These are phyloP conservation scores for Emmonsiellopsis sp. DNA, from an alignment of 2,329 filamentous ascomycete species.

Conservation along the genomic window DNA sequence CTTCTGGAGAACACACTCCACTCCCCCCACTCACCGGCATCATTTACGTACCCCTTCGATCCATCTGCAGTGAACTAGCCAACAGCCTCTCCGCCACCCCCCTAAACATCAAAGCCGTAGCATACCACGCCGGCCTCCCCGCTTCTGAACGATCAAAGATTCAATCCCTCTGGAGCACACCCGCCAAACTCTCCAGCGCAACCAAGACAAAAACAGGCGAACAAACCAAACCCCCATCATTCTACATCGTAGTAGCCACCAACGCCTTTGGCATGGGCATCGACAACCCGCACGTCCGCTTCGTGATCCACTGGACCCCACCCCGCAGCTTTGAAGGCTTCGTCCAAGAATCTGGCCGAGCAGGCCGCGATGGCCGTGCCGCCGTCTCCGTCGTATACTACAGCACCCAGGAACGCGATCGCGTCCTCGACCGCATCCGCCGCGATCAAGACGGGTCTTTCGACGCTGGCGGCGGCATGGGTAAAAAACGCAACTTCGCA, in stretches of 20 bases:
- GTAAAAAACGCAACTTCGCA: conserved; percentile 36
- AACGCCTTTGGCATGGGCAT: conserved; percentile 98
- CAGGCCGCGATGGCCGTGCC: conserved; percentile 76
- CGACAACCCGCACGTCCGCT: conserved; percentile 88
- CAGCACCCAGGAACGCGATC: conserved; percentile 74
- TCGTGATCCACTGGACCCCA: conserved; percentile 89
- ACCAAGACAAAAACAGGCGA: conserved; percentile 10
- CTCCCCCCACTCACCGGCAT: conserved; percentile 37
- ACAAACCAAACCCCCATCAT: conserved; percentile 45
- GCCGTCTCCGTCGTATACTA: conserved; percentile 86
- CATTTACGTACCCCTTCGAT: conserved; percentile 37
- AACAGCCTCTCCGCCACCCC: conserved; percentile 20
- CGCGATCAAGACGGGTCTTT: conserved; percentile 30
- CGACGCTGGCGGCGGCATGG: conserved; percentile 18
- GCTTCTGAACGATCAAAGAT: conserved; percentile 59
- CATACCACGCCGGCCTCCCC: conserved; percentile 55
- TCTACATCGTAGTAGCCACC: conserved; percentile 88
- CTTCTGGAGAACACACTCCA: conserved; percentile 48
- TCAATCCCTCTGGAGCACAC: conserved; percentile 30
- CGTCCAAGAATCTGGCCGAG: conserved; percentile 90
- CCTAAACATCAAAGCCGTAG: conserved; percentile 32
- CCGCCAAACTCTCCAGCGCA: conserved; percentile 7
- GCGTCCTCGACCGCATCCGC: conserved; percentile 50
- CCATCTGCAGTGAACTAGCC: conserved; percentile 33
- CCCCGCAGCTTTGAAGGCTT: conserved; percentile 93